These are phyloP conservation scores for Pyricularia sp. DNA, from an alignment of 2,329 filamentous ascomycete species.

Conservation along the genomic window DNA sequence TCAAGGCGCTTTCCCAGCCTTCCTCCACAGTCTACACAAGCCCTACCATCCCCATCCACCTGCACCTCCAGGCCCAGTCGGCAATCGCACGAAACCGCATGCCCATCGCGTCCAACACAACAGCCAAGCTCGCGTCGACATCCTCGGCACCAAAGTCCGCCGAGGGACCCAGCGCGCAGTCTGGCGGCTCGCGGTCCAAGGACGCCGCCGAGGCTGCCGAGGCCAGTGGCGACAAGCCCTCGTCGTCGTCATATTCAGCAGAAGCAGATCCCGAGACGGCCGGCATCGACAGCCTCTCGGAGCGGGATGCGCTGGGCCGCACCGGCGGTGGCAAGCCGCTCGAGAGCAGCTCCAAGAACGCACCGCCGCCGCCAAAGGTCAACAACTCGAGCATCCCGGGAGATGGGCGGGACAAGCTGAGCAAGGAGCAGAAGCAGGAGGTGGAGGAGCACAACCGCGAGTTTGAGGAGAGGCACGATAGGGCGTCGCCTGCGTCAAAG, in stretches of 20 bases:
- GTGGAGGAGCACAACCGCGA: slow-evolving; percentile 50
- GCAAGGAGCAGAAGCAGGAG: slow-evolving; percentile 42
- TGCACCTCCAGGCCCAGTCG: neutral
- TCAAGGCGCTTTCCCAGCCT: slow-evolving; percentile 1
- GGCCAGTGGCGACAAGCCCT: slow-evolving; percentile 7
- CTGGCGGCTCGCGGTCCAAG: slow-evolving; percentile 26
- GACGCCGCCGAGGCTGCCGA: slow-evolving; percentile 19
- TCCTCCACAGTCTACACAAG: neutral
- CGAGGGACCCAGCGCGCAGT: slow-evolving; percentile 16
- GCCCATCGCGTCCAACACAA: neutral
- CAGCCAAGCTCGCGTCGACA: slow-evolving; percentile 1
- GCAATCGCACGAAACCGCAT: neutral
- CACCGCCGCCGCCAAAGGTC: slow-evolving; percentile 40
- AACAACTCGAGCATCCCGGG: slow-evolving; percentile 34
- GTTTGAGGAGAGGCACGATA: slow-evolving; percentile 45
- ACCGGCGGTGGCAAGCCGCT: slow-evolving; percentile 30
- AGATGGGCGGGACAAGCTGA: slow-evolving; percentile 23
- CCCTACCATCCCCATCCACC: neutral
- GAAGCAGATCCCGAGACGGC: slow-evolving; percentile 1
- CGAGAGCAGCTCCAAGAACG: slow-evolving; percentile 17
- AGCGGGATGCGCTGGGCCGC: slow-evolving; percentile 20
- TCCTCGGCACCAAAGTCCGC: slow-evolving; percentile 15
- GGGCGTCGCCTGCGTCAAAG: slow-evolving; percentile 25
- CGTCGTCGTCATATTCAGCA: neutral
- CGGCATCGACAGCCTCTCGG: slow-evolving; percentile 19